Conservation (phyloP, 345 rosid genomes). For the Eucalyptus cloeziana region DNA sequence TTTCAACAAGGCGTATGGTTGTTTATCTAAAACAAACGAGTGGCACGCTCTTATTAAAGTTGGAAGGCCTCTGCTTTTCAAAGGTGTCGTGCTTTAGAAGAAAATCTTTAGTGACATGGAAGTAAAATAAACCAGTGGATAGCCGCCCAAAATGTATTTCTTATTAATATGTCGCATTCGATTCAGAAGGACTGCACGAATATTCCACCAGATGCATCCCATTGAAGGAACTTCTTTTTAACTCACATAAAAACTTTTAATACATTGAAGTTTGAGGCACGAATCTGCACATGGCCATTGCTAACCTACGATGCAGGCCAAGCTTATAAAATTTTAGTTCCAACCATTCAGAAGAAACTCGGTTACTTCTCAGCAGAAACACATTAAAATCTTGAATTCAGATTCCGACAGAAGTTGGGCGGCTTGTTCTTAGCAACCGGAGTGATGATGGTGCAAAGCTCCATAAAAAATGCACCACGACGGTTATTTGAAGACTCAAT, state of each 20-base stretch:
- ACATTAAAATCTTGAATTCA: not conserved
- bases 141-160: not conserved
- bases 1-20: not conserved
- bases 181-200: not conserved
- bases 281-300: not conserved
- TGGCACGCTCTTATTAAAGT: not conserved
- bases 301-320: not conserved
- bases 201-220: not conserved
- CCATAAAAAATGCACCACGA: not conserved
- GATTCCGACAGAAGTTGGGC: not conserved
- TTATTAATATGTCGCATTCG: not conserved
- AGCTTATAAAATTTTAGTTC: not conserved
- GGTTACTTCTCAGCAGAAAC: not conserved
- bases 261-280: not conserved
- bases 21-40: not conserved
- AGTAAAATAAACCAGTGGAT: not conserved
- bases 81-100: not conserved
- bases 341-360: not conserved
- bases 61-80: not conserved
- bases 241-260: not conserved
- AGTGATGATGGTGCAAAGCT: not conserved
- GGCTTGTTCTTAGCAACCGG: not conserved
- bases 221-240: not conserved
- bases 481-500: not conserved
- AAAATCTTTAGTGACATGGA: not conserved